These are phyloP conservation scores for Kingdonia uniflora DNA, from an alignment of 164 flowering plant genomes.

Conservation along the genomic window DNA sequence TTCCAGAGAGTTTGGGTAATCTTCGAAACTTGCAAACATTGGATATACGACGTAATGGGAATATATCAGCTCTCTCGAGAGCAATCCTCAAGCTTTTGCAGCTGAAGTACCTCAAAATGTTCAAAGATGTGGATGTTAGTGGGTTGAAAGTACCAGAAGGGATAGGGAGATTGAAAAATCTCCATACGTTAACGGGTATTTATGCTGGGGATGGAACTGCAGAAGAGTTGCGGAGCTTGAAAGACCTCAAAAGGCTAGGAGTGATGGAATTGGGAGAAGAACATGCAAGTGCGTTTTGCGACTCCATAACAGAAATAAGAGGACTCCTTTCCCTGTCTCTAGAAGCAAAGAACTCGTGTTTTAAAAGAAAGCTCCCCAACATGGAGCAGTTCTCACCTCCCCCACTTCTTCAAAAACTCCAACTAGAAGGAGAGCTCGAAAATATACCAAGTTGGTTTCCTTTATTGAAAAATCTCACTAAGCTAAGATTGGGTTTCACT, in stretches of 20 bases:
- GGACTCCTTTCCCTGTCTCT: constrained; percentile 15
- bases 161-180: constrained; percentile 11
- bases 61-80: constrained; percentile 8
- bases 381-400: constrained; percentile 18
- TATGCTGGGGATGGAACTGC: constrained; percentile 14
- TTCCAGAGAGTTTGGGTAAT: constrained; percentile 13
- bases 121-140: constrained; percentile 8
- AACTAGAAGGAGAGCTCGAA: constrained; percentile 15
- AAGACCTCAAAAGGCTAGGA: constrained; percentile 12
- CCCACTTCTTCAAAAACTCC: constrained; percentile 18
- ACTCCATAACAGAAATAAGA: constrained; percentile 14
- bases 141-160: constrained; percentile 17
- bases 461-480: constrained; percentile 14
- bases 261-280: constrained; percentile 20
- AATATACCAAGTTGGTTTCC: constrained; percentile 18
- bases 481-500: constrained; percentile 17
- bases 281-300: constrained; percentile 10
- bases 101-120: constrained; percentile 25
- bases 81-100: constrained; percentile 10
- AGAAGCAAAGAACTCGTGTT: constrained; percentile 7
- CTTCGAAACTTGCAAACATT: constrained; percentile 16
- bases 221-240: constrained; percentile 10
- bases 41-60: constrained; percentile 18
- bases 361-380: constrained; percentile 1
- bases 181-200: constrained; percentile 18